Evolutionary conservation across 1,284 basidiomycete species (phyloP).

Genomic region (Trichosporon ovoides): DNA sequence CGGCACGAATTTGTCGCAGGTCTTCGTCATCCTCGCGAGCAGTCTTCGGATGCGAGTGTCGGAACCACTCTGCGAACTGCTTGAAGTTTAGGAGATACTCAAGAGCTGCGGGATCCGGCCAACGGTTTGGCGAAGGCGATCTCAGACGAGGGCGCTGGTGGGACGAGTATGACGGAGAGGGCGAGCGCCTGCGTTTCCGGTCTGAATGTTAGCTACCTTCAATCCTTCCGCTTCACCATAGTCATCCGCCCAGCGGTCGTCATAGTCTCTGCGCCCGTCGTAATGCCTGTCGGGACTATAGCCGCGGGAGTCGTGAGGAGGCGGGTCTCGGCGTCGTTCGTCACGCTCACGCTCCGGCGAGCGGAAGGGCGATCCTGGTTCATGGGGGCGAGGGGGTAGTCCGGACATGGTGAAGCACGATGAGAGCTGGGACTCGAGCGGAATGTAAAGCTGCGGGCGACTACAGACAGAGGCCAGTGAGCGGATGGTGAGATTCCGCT

Average conservation of each 20-base stretch:
- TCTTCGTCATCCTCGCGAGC: conserved; percentile 49
- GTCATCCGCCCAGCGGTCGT: conserved; percentile 35
- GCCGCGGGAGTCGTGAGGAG: not conserved
- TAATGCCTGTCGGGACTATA: conserved; percentile 10
- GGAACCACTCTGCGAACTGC: conserved; percentile 86
- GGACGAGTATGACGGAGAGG: conserved; percentile 65
- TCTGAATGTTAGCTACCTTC: conserved; percentile 18
- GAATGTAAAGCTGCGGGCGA: not conserved
- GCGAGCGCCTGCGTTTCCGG: conserved; percentile 76
- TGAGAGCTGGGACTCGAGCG: not conserved
- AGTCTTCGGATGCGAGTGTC: conserved; percentile 69
- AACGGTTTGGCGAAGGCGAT: conserved; percentile 30
- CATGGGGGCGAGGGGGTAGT: conserved; percentile 4
- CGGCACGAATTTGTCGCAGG: conserved; percentile 25
- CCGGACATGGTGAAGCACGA: conserved; percentile 11
- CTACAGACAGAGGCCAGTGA: too few species aligned
- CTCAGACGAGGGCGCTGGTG: conserved; percentile 30
- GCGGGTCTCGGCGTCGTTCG: not conserved
- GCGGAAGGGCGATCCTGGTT: conserved; percentile 3
- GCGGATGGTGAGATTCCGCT: not conserved
- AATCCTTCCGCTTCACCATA: conserved; percentile 27
- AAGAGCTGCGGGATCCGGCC: conserved; percentile 67
- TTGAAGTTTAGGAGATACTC: conserved; percentile 75
- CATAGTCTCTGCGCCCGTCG: conserved; percentile 13
- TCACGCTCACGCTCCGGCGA: conserved; percentile 12